Conservation (phyloP, 163 green algal species). For the Chlamydomonas reinhardtii region DNA sequence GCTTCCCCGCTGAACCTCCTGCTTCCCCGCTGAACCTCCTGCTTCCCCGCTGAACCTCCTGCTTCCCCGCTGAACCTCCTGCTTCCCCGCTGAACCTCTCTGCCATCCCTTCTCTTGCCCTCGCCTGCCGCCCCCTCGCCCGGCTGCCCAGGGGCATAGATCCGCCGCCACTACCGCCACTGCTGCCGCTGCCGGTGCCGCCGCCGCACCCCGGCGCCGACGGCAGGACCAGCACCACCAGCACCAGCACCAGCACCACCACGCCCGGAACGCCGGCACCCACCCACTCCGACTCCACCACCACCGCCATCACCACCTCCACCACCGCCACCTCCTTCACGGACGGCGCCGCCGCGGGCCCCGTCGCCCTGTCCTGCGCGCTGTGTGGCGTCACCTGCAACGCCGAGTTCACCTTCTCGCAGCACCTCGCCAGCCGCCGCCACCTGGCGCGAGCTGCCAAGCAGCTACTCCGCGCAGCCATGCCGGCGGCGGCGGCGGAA, state of each 20-base stretch:
- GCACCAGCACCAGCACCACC: too few species aligned
- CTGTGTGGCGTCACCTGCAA: conserved; percentile 67
- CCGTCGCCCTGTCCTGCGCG: conserved; percentile 31
- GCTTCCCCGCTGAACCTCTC: too few species aligned
- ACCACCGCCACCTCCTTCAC: not conserved
- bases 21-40: too few species aligned
- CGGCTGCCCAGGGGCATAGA: not conserved
- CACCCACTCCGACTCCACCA: too few species aligned
- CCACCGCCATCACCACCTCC: not conserved
- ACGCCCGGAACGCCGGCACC: not conserved
- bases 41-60: too few species aligned
- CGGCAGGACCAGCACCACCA: not conserved
- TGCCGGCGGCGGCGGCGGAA: not conserved
- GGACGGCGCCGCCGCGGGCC: not conserved
- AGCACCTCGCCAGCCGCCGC: conserved; percentile 63
- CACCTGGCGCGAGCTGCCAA: conserved; percentile 59
- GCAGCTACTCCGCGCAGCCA: conserved; percentile 16
- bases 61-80: too few species aligned
- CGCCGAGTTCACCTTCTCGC: conserved; percentile 56
- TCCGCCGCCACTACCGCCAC: not conserved
- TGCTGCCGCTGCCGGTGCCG: not conserved
- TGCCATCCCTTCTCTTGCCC: not conserved
- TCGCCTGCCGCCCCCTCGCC: too few species aligned
- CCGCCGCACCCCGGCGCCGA: not conserved
- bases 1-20: too few species aligned